Base-by-base conservation (phyloP, 768 basidiomycete genomes). In the Termitomyces sp. region DNA sequence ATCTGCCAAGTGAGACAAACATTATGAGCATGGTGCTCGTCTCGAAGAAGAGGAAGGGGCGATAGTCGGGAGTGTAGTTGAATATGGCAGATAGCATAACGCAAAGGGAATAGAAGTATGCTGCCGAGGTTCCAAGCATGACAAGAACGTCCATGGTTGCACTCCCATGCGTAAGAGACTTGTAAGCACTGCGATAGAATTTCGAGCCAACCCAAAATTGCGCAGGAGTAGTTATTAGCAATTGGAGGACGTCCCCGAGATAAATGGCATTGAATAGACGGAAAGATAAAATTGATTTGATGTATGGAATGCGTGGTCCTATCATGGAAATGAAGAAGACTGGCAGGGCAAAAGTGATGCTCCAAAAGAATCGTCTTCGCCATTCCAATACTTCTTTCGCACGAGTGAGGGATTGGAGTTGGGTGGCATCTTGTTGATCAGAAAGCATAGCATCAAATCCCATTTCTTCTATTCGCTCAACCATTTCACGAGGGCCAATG, bases 141-240 rank as follows among this genome's bases (percentile, higher is more conserved):
- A 99, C 85, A 48, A 99, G 89, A 43, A 98, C 94, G 71, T 99
- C 97, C 96, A 99, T 99, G 2, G 96, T 99, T 7, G 95, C 91
- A 9, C 85, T 82, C 32, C 85, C 82, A 72, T 99, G 97, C 70
- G 85, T 91, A 55, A 98, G 76, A 5, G 95, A 86, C 73, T 95
- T 96, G 79, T 82, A 97, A 8, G 97, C 95, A 61, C 86, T 91
- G 46, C 80, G 80, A 72, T 97, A 96, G 74, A 98, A 98, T 63
- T 86, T 87, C 56, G 74, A 75, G 3, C 94, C 97, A 41, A 98
- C 79, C 86, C 91, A 96, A 67, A 94, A 92, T 69, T 98, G 97
- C 3, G 93, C 87, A 6, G 95, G 95, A 2, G 95, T 89, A 9
- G 94, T 95, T 56, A 98, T 79, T 28, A 82, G 50, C 44, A 93